Conservation (phyloP, 1,284 basidiomycete species). For the Austropuccinia psidii region DNA sequence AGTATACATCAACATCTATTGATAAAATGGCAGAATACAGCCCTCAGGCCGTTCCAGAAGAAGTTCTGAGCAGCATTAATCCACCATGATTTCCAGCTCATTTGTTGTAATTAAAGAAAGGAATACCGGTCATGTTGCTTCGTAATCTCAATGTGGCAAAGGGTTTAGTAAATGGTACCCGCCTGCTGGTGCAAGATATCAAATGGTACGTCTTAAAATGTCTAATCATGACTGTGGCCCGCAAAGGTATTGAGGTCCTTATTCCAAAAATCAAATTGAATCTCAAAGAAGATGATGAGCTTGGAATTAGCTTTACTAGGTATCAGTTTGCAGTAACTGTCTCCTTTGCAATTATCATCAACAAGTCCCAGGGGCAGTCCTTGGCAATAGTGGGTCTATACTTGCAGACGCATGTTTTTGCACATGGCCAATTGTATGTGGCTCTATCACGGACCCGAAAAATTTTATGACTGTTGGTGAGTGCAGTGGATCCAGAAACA, state of each 20-base stretch:
- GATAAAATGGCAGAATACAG: not conserved
- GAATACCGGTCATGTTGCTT: not conserved
- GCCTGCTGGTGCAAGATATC: not conserved
- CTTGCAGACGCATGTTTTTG: not conserved
- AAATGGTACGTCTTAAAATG: not conserved
- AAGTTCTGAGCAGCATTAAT: not conserved
- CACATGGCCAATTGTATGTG: conserved; percentile 4
- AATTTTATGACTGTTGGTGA: no score
- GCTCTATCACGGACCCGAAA: not conserved
- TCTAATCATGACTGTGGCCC: not conserved
- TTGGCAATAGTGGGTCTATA: not conserved
- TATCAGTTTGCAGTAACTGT: not conserved
- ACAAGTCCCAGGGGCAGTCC: conserved; percentile 6
- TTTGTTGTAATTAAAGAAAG: not conserved
- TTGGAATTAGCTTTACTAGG: no score
- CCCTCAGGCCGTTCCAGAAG: not conserved
- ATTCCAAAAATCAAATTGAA: no score
- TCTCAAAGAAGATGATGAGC: no score
- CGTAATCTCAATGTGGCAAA: not conserved
- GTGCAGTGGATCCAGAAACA: no score
- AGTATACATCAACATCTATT: not conserved
- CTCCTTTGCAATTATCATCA: not conserved
- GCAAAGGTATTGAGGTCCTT: no score
- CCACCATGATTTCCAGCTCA: not conserved
- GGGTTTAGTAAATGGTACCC: not conserved